Percentiles rank a stretch among this genome's conserved stretches.
phyloP scores from a whole-genome alignment of 1,139 yeast species.

The Scheffersomyces insectosa region DNA sequence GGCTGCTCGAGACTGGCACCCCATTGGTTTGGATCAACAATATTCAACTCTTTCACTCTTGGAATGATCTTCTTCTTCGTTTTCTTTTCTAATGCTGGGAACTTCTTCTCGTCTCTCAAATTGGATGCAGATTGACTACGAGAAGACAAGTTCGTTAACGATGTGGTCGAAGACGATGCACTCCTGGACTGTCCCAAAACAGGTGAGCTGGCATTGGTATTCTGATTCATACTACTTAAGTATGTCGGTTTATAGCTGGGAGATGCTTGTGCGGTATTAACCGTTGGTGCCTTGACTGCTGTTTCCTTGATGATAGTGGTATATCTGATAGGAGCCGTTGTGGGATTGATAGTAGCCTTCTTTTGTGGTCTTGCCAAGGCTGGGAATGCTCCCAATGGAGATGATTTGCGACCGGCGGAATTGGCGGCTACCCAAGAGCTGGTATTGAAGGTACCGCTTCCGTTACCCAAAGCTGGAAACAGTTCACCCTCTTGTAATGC shows the following conservation, averaged over 20 bases:
- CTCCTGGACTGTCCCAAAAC: constrained; percentile 14
- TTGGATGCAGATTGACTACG: not conserved
- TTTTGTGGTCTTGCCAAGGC: constrained; percentile 42
- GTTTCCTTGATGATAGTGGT: constrained; percentile 40
- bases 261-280: constrained; percentile 18
- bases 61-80: constrained; percentile 31
- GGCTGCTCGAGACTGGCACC: constrained; percentile 13
- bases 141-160: constrained; percentile 8
- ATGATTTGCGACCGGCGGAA: constrained; percentile 14
- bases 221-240: constrained; percentile 21
- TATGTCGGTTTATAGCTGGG: constrained; percentile 32
- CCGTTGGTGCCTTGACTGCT: constrained; percentile 13
- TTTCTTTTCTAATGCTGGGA: constrained; percentile 45
- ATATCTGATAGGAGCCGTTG: constrained; percentile 36
- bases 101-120: constrained; percentile 20
- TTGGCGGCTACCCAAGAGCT: constrained; percentile 29
- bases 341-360: constrained; percentile 18
- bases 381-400: constrained; percentile 50
- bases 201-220: constrained; percentile 17
- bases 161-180: constrained; percentile 1
- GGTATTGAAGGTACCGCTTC: constrained; percentile 14
- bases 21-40: constrained; percentile 28
- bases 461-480: constrained; percentile 37
- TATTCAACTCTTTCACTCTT: constrained; percentile 36
- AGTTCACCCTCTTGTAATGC: constrained; percentile 21